Percentiles rank a stretch among this genome's conserved stretches.
Evolutionary conservation across 129 eudicot species (phyloP).

Genomic region (Flaveria bidentis): DNA sequence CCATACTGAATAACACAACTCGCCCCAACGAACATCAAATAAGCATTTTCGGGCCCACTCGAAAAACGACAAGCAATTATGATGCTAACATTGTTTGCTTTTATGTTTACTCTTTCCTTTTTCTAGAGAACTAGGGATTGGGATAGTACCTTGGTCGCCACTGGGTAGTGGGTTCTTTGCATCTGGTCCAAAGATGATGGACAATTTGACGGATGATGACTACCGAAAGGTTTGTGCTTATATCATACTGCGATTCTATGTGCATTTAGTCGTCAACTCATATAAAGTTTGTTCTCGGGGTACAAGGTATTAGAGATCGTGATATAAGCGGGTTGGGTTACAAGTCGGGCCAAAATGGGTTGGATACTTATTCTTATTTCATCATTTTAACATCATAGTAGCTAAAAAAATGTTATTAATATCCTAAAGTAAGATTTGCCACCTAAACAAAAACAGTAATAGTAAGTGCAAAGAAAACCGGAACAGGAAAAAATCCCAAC

Average conservation of each 20-base stretch:
- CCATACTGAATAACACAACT: background rate
- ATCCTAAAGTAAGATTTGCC: background rate
- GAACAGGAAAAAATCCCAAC: too few species aligned
- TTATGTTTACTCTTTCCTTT: background rate
- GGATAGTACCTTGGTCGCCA: slow-evolving; percentile 67
- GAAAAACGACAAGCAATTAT: background rate
- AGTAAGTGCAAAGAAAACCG: too few species aligned
- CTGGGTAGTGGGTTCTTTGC: slow-evolving; percentile 63
- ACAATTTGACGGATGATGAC: slow-evolving; percentile 44
- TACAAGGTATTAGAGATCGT: background rate
- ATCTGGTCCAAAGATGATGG: slow-evolving; percentile 50
- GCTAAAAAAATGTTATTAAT: background rate
- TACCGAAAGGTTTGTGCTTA: slow-evolving; percentile 52
- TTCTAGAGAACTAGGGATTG: slow-evolving; percentile 66
- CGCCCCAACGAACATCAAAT: background rate
- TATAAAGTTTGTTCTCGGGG: background rate
- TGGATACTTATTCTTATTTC: background rate
- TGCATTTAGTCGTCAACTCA: background rate
- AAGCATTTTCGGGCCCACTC: too few species aligned
- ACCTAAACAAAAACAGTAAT: background rate
- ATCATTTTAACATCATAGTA: background rate
- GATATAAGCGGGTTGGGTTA: background rate
- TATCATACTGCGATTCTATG: background rate
- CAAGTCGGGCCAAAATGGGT: background rate
- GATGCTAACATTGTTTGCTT: background rate